Base-by-base conservation (phyloP, 1,284 basidiomycete species). In the Ustilago vetiveriae region DNA sequence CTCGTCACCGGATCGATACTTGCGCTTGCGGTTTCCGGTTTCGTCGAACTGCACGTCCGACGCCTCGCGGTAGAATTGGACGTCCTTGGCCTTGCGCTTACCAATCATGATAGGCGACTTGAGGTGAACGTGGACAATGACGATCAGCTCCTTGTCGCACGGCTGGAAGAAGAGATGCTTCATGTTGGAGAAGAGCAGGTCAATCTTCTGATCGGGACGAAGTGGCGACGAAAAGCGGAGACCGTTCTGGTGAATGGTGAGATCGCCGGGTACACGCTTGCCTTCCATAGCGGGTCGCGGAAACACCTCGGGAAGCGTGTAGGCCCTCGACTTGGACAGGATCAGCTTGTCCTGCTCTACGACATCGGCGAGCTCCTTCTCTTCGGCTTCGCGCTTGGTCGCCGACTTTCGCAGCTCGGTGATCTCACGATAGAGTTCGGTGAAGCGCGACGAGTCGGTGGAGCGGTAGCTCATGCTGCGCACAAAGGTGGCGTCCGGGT, bases 111-210 rank as follows among this genome's bases (percentile, higher is more conserved):
- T 98, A 3, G 96, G 96, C 2, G 93, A 88, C 83, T 90, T 96
- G 63, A 98, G 87, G 82, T 98, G 92, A 51, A 97, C 84, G 82
- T 98, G 96, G 29, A 98, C 88, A 59, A 98, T 90, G 47, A 97
- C 95, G 59, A 98, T 87, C 40, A 98, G 85, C 83, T 99, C 96
- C 76, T 93, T 90, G 74, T 99, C 96, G 80, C 95, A 98, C 6
- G 96, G 94, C 82, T 98, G 96, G 88, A 98, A 98, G 85, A 98
- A 97, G 22, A 98, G 85, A 83, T 98, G 96, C 84, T 96, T 97
- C 85, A 99, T 90, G 83, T 99, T 99, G 84, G 88, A 90, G 85
- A 98, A 98, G 13, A 98, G 86, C 19, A 99, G 51, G 48, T 81
- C 79, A 53, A 80, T 79, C 60, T 72, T 75, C 57, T 80, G 78